Evolutionary conservation across 805 yeast species (phyloP).

Genomic region (Lipomyces mesembrius): DNA sequence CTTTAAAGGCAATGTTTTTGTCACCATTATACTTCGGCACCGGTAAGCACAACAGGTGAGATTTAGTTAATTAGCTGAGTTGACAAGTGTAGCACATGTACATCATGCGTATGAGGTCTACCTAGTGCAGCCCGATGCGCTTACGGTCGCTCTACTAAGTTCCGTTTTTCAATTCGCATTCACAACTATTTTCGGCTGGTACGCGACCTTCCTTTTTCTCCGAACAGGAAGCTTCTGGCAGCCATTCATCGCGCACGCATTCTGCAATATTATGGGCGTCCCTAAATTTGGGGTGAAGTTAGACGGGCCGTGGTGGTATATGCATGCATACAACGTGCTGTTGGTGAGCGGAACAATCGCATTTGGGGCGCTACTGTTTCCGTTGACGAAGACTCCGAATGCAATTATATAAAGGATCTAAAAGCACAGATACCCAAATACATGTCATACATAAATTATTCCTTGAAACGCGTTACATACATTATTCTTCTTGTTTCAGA

Average conservation of each 20-base stretch:
- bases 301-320: constrained; percentile 42
- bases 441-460: neutral
- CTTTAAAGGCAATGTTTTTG: constrained; percentile 43
- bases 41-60: constrained; percentile 9
- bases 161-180: constrained; percentile 61
- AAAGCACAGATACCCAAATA: constrained; percentile 3
- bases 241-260: constrained; percentile 60
- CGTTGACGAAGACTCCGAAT: constrained; percentile 39
- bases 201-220: constrained; percentile 63
- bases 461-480: neutral
- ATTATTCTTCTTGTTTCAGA: constrained; percentile 11
- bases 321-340: constrained; percentile 47
- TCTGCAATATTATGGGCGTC: constrained; percentile 74
- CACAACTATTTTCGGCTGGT: constrained; percentile 72
- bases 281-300: constrained; percentile 50
- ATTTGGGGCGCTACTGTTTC: constrained; percentile 46
- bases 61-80: neutral
- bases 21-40: constrained; percentile 74
- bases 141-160: constrained; percentile 46
- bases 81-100: constrained; percentile 58
- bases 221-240: constrained; percentile 60
- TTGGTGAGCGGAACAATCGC: constrained; percentile 52
- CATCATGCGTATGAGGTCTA: constrained; percentile 68
- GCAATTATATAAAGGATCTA: constrained; percentile 21
- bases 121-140: constrained; percentile 38